Evolutionary conservation across 441 rosid genomes (phyloP).

Genomic region (Biscutella laevigata): DNA sequence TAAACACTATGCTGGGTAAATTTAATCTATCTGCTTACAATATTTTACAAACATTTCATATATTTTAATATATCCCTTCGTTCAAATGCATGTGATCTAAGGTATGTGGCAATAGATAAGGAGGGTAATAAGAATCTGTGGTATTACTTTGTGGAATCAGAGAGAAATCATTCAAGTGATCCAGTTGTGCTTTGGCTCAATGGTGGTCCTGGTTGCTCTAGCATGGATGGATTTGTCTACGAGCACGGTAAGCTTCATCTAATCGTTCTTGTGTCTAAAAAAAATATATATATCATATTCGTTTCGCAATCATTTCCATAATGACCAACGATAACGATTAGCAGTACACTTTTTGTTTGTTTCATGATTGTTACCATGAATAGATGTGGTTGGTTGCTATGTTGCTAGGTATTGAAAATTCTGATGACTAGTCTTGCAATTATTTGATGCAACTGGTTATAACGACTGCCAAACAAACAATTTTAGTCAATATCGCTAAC

Average conservation of each 20-base stretch:
- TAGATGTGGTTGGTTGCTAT: too few relatives aligned
- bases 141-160: slow-evolving; percentile 53
- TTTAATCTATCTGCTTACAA: background rate
- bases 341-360: too few relatives aligned
- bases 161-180: slow-evolving; percentile 40
- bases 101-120: slow-evolving; percentile 62
- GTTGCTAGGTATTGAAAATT: too few relatives aligned
- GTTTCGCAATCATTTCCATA: too few relatives aligned
- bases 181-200: slow-evolving; percentile 68
- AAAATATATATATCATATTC: background rate
- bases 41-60: background rate
- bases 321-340: too few relatives aligned
- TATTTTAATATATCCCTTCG: background rate
- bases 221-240: slow-evolving; percentile 56
- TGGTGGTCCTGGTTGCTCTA: slow-evolving; percentile 73
- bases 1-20: slow-evolving; percentile 80
- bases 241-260: slow-evolving; percentile 41
- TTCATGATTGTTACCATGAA: too few relatives aligned
- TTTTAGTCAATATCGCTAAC: too few relatives aligned
- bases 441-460: too few relatives aligned
- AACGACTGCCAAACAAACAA: too few relatives aligned
- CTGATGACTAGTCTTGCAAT: too few relatives aligned
- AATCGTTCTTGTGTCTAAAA: background rate
- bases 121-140: slow-evolving; percentile 38
- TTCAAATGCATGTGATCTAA: slow-evolving; percentile 11